phyloP scores from a whole-genome alignment of 2,329 filamentous ascomycete genomes.

The Tolypocladium capitatum region DNA sequence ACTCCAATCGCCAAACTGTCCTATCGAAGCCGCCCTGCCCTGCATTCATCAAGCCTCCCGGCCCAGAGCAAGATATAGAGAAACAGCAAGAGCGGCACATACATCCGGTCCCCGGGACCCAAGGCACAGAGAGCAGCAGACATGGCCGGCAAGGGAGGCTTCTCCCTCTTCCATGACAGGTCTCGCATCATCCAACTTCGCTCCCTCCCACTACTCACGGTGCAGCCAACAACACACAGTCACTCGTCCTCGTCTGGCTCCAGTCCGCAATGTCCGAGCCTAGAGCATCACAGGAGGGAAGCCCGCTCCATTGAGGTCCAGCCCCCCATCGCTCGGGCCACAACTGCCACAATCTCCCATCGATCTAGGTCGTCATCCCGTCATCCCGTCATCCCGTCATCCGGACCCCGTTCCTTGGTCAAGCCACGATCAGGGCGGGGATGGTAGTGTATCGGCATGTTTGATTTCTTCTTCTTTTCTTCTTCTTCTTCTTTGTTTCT shows the following conservation, averaged over 20 bases:
- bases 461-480: too few species aligned
- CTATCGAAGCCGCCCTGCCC: constrained; percentile 29
- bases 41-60: constrained; percentile 22
- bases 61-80: constrained; percentile 8
- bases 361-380: constrained; percentile 2
- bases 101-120: not conserved
- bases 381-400: constrained; percentile 2
- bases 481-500: not conserved
- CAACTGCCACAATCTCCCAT: not conserved
- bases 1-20: constrained; percentile 39
- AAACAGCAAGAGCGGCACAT: not conserved
- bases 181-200: not conserved
- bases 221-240: not conserved
- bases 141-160: not conserved
- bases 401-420: constrained; percentile 1
- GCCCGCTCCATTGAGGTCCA: not conserved
- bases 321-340: not conserved
- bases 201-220: not conserved
- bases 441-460: constrained; percentile 2
- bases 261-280: not conserved
- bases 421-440: constrained; percentile 2
- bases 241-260: not conserved
- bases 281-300: not conserved
- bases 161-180: not conserved
- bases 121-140: not conserved